Evolutionary conservation across 1,284 basidiomycete genomes (phyloP).

Genomic region (Pseudozyma pruni): DNA sequence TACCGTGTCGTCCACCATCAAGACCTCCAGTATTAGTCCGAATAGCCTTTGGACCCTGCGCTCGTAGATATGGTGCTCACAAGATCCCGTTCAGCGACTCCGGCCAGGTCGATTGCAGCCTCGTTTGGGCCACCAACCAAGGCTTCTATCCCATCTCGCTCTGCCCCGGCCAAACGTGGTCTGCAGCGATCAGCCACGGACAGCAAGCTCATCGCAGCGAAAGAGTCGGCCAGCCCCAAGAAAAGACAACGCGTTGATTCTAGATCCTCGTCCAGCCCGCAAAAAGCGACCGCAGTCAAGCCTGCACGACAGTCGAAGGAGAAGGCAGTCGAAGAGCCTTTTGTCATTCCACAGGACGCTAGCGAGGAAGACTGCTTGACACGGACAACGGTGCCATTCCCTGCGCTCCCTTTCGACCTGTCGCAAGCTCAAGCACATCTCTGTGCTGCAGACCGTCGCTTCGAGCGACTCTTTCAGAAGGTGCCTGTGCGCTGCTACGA

Average conservation of each 20-base stretch:
- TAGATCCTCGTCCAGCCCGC: background rate
- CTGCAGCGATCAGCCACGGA: conserved; percentile 37
- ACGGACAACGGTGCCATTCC: conserved; percentile 49
- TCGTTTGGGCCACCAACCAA: conserved; percentile 32
- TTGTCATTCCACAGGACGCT: conserved; percentile 37
- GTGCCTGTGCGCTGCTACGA: conserved; percentile 78
- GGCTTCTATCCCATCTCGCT: conserved; percentile 26
- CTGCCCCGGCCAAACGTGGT: conserved; percentile 11
- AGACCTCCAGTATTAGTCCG: too few relatives aligned
- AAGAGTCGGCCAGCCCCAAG: background rate
- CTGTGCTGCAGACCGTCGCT: conserved; percentile 76
- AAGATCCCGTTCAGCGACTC: conserved; percentile 41
- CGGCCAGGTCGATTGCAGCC: conserved; percentile 30
- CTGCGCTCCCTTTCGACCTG: conserved; percentile 77
- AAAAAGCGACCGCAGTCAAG: background rate
- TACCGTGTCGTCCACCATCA: background rate
- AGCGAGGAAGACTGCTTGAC: conserved; percentile 39
- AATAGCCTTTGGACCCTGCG: too few relatives aligned
- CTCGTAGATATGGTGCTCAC: conserved; percentile 29
- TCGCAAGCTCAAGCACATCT: conserved; percentile 80
- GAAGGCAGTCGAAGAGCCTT: conserved; percentile 38
- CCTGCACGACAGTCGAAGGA: conserved; percentile 7
- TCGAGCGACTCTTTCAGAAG: conserved; percentile 76
- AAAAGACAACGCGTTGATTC: conserved; percentile 7
- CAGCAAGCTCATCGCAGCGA: conserved; percentile 10